phyloP scores from a whole-genome alignment of 2,329 filamentous ascomycete species.

The Pseudocercospora eumusae region DNA sequence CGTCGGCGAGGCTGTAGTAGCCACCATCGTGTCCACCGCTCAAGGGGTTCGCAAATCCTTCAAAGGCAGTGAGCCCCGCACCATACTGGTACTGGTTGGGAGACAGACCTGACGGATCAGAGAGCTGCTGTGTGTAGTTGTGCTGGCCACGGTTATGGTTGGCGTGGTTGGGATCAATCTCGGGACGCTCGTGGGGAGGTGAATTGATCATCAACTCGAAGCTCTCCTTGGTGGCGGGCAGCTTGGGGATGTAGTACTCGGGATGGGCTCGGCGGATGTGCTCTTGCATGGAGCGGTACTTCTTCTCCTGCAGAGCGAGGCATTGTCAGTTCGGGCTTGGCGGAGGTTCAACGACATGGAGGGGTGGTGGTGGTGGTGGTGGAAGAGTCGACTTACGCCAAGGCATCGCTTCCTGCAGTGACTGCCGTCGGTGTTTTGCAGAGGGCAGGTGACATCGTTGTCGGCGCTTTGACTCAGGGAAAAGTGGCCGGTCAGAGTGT shows the following conservation, averaged over 20 bases:
- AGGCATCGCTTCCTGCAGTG: conserved; percentile 97
- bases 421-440: conserved; percentile 94
- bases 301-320: conserved; percentile 69
- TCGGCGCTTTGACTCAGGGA: conserved; percentile 80
- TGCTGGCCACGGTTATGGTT: conserved; percentile 31
- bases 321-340: conserved; percentile 35
- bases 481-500: conserved; percentile 52
- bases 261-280: conserved; percentile 97
- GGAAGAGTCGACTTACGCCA: conserved; percentile 70
- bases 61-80: conserved; percentile 39
- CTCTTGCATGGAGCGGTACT: conserved; percentile 98
- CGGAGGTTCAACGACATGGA: conserved; percentile 7
- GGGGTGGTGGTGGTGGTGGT: conserved; percentile 28
- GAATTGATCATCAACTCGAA: conserved; percentile 95
- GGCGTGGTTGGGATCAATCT: conserved; percentile 46
- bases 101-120: conserved; percentile 44
- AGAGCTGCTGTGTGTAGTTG: conserved; percentile 35
- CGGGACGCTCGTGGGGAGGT: conserved; percentile 70
- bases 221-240: conserved; percentile 96
- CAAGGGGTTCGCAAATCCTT: conserved; percentile 36
- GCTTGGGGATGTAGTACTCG: conserved; percentile 95
- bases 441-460: conserved; percentile 94
- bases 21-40: conserved; percentile 47
- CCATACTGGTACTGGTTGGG: conserved; percentile 39
- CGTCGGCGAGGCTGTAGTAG: conserved; percentile 54